phyloP scores from a whole-genome alignment of 164 flowering plant genomes.

The Magnolia kwangsiensis region DNA sequence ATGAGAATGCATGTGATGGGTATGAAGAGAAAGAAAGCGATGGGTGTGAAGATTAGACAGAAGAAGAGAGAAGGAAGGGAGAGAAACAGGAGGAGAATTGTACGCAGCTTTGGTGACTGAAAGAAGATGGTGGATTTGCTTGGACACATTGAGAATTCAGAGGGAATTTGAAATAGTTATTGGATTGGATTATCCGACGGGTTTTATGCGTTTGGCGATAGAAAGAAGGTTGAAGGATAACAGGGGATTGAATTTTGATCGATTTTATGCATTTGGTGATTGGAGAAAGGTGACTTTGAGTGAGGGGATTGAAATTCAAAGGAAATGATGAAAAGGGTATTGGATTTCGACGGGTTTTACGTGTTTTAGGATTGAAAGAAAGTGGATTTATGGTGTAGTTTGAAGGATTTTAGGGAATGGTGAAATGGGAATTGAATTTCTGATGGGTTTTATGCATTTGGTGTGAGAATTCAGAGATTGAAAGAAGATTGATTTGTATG shows the following conservation, averaged over 20 bases:
- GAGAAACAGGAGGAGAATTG: neutral
- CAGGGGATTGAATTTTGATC: too few relatives aligned
- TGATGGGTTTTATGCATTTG: too few relatives aligned
- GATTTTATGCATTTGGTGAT: too few relatives aligned
- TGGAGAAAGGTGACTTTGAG: neutral
- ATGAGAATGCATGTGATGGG: neutral
- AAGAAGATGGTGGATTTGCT: neutral
- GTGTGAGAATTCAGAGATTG: too few relatives aligned
- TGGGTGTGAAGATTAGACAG: neutral
- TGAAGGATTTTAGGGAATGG: neutral
- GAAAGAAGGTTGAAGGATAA: too few relatives aligned
- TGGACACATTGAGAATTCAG: neutral
- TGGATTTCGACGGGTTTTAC: neutral
- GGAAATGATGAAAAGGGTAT: neutral
- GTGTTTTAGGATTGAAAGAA: neutral
- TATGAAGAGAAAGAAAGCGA: conserved; percentile 2
- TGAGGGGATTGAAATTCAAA: neutral
- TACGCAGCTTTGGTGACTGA: neutral
- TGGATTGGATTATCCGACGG: neutral
- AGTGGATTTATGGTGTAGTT: neutral
- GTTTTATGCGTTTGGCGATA: too few relatives aligned
- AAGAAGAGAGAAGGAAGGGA: conserved; percentile 4
- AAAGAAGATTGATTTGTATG: too few relatives aligned
- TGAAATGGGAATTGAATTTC: too few relatives aligned
- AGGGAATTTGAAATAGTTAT: neutral